These are phyloP conservation scores for Umbelopsis ramanniana DNA, from an alignment of 192 early-diverging fungal species.

Conservation along the genomic window DNA sequence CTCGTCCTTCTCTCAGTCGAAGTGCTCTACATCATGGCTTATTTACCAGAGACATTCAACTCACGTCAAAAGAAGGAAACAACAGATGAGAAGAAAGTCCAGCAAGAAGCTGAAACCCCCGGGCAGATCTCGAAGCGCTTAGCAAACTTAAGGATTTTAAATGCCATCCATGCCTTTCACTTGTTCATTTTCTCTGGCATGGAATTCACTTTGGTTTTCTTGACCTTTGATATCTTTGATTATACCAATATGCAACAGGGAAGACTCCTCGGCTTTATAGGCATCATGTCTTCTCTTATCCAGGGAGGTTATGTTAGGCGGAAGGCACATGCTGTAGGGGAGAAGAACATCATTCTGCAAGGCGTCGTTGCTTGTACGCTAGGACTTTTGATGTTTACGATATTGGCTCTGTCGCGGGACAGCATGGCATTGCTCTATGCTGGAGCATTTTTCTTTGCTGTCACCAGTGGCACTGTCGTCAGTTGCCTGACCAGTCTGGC, in stretches of 20 bases:
- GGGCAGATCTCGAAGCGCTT: constrained; percentile 29
- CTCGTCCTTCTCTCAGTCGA: constrained; percentile 83
- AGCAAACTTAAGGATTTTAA: constrained; percentile 56
- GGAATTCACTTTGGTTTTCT: constrained; percentile 98
- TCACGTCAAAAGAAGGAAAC: constrained; percentile 29
- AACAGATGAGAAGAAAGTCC: neutral
- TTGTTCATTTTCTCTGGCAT: constrained; percentile 96
- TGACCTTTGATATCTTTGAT: constrained; percentile 90
- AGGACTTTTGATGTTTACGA: constrained; percentile 65
- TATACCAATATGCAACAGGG: constrained; percentile 92
- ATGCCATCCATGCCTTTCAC: constrained; percentile 81
- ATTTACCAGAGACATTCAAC: constrained; percentile 76
- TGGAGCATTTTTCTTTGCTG: constrained; percentile 83
- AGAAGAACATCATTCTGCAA: constrained; percentile 75
- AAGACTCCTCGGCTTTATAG: constrained; percentile 83
- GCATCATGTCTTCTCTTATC: constrained; percentile 82
- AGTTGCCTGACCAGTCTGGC: constrained; percentile 85
- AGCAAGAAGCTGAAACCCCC: neutral
- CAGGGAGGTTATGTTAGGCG: constrained; percentile 95
- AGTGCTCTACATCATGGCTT: constrained; percentile 72
- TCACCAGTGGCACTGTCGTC: constrained; percentile 95
- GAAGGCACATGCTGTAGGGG: constrained; percentile 62
- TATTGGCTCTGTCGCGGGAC: constrained; percentile 37
- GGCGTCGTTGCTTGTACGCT: constrained; percentile 74
- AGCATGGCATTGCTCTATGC: constrained; percentile 41